A percentile compares a stretch with the other conserved stretches of the same genome.
phyloP scores from a whole-genome alignment of 1,284 basidiomycete species.

The Malassezia furfur region DNA sequence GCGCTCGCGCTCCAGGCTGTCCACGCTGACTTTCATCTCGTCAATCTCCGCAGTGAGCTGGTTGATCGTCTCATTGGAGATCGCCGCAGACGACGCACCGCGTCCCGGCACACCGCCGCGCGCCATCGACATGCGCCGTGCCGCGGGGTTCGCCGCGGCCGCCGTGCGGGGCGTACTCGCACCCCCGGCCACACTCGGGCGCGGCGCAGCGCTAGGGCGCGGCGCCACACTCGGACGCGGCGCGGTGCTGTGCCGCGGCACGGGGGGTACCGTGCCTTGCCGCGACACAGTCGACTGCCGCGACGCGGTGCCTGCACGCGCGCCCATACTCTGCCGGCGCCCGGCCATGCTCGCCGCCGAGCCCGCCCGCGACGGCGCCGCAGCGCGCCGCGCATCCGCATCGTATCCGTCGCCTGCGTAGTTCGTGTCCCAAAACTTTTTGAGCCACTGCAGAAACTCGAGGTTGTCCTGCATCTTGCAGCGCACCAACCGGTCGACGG shows the following conservation, averaged over 20 bases:
- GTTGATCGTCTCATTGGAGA: constrained; percentile 52
- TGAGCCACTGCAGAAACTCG: constrained; percentile 95
- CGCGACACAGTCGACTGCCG: background rate
- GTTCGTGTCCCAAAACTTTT: constrained; percentile 89
- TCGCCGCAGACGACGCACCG: constrained; percentile 5
- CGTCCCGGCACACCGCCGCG: constrained; percentile 3
- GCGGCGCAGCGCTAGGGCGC: background rate
- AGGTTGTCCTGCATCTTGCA: constrained; percentile 99
- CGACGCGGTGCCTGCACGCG: background rate
- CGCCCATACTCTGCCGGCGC: constrained; percentile 2
- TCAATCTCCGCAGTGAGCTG: constrained; percentile 66
- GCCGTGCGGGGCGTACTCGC: background rate
- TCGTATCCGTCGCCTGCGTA: constrained; percentile 79
- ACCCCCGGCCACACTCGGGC: background rate
- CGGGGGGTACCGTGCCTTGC: background rate
- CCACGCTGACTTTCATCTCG: constrained; percentile 72
- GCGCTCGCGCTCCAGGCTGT: constrained; percentile 74
- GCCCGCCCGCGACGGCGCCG: constrained; percentile 27
- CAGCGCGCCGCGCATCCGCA: constrained; percentile 62
- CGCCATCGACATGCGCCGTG: constrained; percentile 13
- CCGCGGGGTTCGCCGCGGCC: background rate
- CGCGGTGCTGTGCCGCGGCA: background rate
- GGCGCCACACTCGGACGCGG: constrained; percentile 4
- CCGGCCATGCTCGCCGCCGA: constrained; percentile 8
- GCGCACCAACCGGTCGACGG: constrained; percentile 80